Base-by-base conservation (phyloP, 2,329 filamentous ascomycete species). In the Raffaelea albimanens region DNA sequence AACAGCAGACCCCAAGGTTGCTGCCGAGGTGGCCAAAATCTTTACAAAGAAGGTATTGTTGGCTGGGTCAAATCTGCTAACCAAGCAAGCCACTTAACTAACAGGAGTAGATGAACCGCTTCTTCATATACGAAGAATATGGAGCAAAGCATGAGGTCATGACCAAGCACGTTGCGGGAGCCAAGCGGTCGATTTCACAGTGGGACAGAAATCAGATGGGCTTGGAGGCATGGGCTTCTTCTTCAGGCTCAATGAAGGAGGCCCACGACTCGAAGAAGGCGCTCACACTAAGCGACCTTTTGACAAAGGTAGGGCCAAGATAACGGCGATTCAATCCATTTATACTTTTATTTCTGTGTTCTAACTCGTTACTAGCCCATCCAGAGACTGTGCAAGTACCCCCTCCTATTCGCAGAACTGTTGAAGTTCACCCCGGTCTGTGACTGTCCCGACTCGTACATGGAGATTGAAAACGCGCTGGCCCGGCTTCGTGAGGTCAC, bases 41-140 rank as follows among this genome's bases (percentile, higher is more conserved):
- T 84, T 84, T 58, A 68, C 67, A 10, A 75, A 72, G 56, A 80
- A 76, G 67, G 80, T 78, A 65, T 50, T 60, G 7, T 7, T 38
- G 34, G n/a, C 18, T 38, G 11, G 29, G 19, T 25, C 20, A 4
- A 18, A 21, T 9, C 36, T 2, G 11, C 4, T n/a, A n/a, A n/a
- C n/a, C n/a, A n/a, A n/a, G n/a, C n/a, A n/a, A n/a, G n/a, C n/a
- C n/a, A n/a, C n/a, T n/a, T n/a, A n/a, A n/a, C n/a, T n/a, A n/a
- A n/a, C n/a, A n/a, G n/a, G n/a, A 44, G 48, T 48, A 95, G 87
- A 83, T 94, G 67, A 77, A 79, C 50, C 80, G 82, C 0, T 93
- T 97, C 66, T 85, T 86, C 59, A 73, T 84, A 44, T 98, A 98
- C 61, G 86, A 95, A 66, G 87, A 95, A 57, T 98, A 95, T 61